phyloP scores from a whole-genome alignment of 2,329 filamentous ascomycete species.

The Claviceps sp. region DNA sequence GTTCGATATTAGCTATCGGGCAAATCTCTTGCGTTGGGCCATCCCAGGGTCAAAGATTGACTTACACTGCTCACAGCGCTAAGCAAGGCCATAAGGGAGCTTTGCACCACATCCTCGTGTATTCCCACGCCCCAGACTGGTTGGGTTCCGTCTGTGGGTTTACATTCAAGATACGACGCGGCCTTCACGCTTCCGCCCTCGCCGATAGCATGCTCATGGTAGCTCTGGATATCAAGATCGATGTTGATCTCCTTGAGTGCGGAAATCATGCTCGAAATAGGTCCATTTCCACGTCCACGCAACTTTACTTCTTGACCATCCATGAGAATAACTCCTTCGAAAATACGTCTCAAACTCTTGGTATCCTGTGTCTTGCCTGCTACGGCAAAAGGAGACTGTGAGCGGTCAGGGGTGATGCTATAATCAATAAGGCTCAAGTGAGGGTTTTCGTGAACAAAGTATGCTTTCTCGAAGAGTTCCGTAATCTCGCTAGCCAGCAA shows the following conservation, averaged over 20 bases:
- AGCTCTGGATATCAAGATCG: constrained; percentile 81
- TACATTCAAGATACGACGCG: constrained; percentile 92
- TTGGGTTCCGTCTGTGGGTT: constrained; percentile 48
- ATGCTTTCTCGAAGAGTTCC: constrained; percentile 75
- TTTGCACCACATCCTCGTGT: constrained; percentile 54
- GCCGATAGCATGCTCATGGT: constrained; percentile 92
- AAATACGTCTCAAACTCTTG: constrained; percentile 65
- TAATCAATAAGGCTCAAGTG: constrained; percentile 85
- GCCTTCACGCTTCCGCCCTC: constrained; percentile 72
- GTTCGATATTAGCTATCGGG: neutral
- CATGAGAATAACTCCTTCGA: constrained; percentile 72
- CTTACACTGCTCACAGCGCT: constrained; percentile 77
- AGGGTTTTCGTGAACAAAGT: constrained; percentile 72
- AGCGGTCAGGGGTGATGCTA: constrained; percentile 75
- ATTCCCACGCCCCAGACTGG: constrained; percentile 71
- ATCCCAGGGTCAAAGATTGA: constrained; percentile 11
- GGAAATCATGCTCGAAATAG: constrained; percentile 76
- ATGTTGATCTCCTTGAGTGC: constrained; percentile 69
- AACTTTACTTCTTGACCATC: constrained; percentile 70
- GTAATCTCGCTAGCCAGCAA: constrained; percentile 74
- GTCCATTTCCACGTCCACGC: constrained; percentile 72
- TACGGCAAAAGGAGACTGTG: constrained; percentile 55
- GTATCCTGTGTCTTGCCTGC: constrained; percentile 63
- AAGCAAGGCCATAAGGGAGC: constrained; percentile 72
- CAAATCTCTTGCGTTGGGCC: neutral